Base-by-base conservation (phyloP, 2,329 filamentous ascomycete species). In the Fusarium sororula region DNA sequence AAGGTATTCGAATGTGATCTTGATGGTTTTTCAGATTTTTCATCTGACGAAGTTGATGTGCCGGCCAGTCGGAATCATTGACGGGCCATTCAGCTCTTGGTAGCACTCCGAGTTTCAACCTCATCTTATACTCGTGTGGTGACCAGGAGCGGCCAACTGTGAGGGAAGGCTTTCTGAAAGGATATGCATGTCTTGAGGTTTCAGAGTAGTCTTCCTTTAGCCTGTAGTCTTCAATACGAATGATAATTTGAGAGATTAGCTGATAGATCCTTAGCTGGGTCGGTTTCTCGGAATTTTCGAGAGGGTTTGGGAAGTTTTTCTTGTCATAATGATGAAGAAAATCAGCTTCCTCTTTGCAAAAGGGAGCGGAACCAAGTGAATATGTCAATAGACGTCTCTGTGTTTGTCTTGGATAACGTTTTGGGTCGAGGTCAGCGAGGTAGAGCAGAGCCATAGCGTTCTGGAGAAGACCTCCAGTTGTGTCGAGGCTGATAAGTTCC, bases 361-460 rank as follows among this genome's bases (percentile, higher is more conserved):
- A 12, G 10, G 6, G 14, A n/a, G 6, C 17, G 17, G 6, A 10
- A 28, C 12, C 8, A 47, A 28, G 0, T 26, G 12, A 7, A 24
- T 24, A 6, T 24, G 11, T 18, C 15, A 9, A 47, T 47, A 20
- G 5, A 20, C 0, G 12, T 20, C 12, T 1, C 28, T 3, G 3
- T 3, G 2, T 17, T 5, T 5, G 14, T 32, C 22, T 17, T 32
- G 22, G 2, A n/a, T 8, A 17, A 30, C 5, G 28, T 17, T 12
- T 12, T 12, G 28, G 20, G 5, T 32, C 22, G 13, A 32, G 28
- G 28, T 18, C 22, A 18, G 3, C 47, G 28, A 50, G 47, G 28
- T n/a, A 32, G 7, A 37, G 13, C n/a, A 53, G 6, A 15, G 38
- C 24, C 17, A 61, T 38, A 14, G 63, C 66, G 26, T 68, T 63